Evolutionary conservation across 345 rosid species (phyloP).

Genomic region (Carallia brachiata): DNA sequence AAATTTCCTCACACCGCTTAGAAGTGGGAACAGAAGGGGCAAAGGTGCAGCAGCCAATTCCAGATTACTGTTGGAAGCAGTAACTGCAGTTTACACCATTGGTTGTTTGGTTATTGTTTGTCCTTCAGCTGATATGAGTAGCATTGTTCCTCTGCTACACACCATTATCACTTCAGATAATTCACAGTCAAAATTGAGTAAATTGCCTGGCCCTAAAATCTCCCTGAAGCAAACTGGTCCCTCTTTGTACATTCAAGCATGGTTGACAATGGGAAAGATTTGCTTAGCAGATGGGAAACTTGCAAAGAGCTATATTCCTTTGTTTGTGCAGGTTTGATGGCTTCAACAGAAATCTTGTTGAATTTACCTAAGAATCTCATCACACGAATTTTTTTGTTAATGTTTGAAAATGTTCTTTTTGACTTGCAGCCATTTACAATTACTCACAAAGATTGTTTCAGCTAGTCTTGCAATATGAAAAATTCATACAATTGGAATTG

Average conservation of each 20-base stretch:
- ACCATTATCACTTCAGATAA: conserved; percentile 74
- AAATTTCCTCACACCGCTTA: conserved; percentile 65
- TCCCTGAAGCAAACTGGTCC: conserved; percentile 64
- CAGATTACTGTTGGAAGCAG: conserved; percentile 48
- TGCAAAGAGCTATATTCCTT: conserved; percentile 81
- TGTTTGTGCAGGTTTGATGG: conserved; percentile 77
- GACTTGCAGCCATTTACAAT: not conserved
- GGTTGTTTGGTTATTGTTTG: conserved; percentile 73
- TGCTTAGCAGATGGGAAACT: conserved; percentile 86
- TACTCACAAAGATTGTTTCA: conserved; percentile 3
- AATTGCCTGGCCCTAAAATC: conserved; percentile 47
- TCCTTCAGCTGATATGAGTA: conserved; percentile 66
- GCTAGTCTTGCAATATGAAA: conserved; percentile 1
- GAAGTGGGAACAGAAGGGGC: conserved; percentile 46
- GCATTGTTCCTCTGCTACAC: conserved; percentile 62
- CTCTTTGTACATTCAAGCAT: conserved; percentile 72
- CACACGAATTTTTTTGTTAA: not conserved
- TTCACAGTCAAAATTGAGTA: conserved; percentile 58
- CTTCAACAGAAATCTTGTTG: conserved; percentile 5
- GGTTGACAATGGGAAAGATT: conserved; percentile 92
- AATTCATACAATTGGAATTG: not conserved
- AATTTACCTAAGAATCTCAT: not conserved
- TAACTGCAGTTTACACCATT: conserved; percentile 66
- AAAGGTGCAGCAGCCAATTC: conserved; percentile 38
- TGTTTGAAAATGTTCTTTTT: not conserved